phyloP scores from a whole-genome alignment of 2,329 filamentous ascomycete species.

The Colletotrichum eleusines region DNA sequence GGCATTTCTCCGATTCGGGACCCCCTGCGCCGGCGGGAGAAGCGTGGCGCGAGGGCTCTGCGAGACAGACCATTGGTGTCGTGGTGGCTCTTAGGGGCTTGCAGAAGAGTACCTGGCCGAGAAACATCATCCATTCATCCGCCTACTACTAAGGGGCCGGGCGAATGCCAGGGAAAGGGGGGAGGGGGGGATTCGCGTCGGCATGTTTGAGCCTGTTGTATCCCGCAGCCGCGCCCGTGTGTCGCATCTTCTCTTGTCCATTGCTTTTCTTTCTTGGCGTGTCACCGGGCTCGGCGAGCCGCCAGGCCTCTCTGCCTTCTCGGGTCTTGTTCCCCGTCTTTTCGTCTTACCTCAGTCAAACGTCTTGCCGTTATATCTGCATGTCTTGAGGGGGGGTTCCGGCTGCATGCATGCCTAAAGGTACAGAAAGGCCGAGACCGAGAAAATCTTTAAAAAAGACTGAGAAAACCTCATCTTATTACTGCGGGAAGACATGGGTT shows the following conservation, averaged over 20 bases:
- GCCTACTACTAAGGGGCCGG: conserved; percentile 9
- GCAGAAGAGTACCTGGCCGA: conserved; percentile 1
- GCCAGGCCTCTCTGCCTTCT: background rate
- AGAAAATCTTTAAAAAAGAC: background rate
- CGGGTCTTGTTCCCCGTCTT: background rate
- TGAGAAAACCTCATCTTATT: background rate
- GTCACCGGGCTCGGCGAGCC: conserved; percentile 5
- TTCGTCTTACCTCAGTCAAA: conserved; percentile 8
- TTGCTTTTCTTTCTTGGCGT: conserved; percentile 23
- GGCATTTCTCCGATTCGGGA: background rate
- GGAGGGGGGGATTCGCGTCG: background rate
- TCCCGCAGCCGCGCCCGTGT: conserved; percentile 17
- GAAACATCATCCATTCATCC: conserved; percentile 13
- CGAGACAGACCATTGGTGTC: background rate
- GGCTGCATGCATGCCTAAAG: background rate
- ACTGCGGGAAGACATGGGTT: background rate
- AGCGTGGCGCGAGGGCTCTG: background rate
- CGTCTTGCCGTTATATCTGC: conserved; percentile 11
- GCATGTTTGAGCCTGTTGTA: conserved; percentile 16
- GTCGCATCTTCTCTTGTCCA: conserved; percentile 20
- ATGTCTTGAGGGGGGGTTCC: background rate
- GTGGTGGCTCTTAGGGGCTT: conserved; percentile 22
- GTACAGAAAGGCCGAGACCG: background rate
- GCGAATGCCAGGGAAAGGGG: background rate
- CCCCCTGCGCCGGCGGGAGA: conserved; percentile 9